phyloP scores from a whole-genome alignment of 2,329 filamentous ascomycete genomes.

The Pseudopithomyces chartarum region DNA sequence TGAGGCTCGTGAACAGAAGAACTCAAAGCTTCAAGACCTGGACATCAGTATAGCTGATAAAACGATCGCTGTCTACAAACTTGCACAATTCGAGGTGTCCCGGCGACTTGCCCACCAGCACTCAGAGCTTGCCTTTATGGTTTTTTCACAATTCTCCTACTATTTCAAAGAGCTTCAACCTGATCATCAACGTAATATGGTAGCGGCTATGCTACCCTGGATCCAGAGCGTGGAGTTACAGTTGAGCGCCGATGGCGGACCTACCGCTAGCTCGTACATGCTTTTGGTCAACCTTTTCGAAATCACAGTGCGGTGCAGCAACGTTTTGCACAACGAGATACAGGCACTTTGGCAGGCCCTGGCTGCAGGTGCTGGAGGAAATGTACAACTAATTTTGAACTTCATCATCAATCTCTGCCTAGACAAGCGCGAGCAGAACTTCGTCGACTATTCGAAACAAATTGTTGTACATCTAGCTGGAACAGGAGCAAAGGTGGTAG shows the following conservation, averaged over 20 bases:
- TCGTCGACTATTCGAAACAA: conserved; percentile 97
- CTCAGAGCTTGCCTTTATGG: conserved; percentile 84
- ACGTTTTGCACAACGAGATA: conserved; percentile 90
- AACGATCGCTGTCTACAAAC: conserved; percentile 96
- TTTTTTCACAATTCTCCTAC: conserved; percentile 93
- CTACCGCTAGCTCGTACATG: conserved; percentile 91
- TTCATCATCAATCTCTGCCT: conserved; percentile 95
- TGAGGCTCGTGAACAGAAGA: conserved; percentile 81
- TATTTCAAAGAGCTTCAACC: conserved; percentile 89
- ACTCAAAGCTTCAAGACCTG: conserved; percentile 92
- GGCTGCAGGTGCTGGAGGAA: conserved; percentile 89
- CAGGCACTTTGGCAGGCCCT: conserved; percentile 97
- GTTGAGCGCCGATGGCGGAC: conserved; percentile 87
- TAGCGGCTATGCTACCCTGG: conserved; percentile 94
- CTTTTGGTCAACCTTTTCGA: conserved; percentile 93
- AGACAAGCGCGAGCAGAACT: conserved; percentile 94
- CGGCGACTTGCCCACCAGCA: conserved; percentile 88
- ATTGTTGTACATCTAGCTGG: conserved; percentile 96
- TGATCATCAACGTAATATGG: conserved; percentile 87
- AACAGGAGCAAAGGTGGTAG: conserved; percentile 88
- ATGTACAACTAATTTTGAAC: conserved; percentile 91
- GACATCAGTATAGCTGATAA: conserved; percentile 99
- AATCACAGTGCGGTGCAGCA: conserved; percentile 91
- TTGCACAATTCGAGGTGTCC: conserved; percentile 96
- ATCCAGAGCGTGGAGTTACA: conserved; percentile 93